Conservation (phyloP, 257 asterid species). For the Rhazya stricta region DNA sequence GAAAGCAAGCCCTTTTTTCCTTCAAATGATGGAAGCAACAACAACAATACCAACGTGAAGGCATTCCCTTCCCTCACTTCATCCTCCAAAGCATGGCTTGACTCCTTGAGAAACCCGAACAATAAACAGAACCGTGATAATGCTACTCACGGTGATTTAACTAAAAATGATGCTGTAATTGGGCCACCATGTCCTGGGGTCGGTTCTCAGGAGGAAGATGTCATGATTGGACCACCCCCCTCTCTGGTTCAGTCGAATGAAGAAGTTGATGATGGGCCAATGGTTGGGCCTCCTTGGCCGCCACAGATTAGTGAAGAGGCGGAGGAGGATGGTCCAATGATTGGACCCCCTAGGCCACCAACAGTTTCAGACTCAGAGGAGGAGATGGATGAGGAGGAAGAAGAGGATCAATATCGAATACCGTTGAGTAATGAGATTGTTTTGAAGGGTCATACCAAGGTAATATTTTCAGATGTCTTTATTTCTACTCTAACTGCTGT, state of each 20-base stretch:
- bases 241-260: conserved; percentile 33
- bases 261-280: conserved; percentile 31
- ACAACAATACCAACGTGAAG: conserved; percentile 5
- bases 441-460: conserved; percentile 94
- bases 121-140: conserved; percentile 13
- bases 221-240: conserved; percentile 50
- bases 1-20: conserved; percentile 7
- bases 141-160: neutral
- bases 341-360: conserved; percentile 60
- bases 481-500: neutral
- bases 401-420: conserved; percentile 46
- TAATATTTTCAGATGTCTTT: conserved; percentile 10
- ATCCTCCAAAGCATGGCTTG: conserved; percentile 55
- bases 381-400: conserved; percentile 53
- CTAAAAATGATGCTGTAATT: conserved; percentile 21
- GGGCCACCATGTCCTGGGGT: conserved; percentile 53
- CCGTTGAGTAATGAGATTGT: conserved; percentile 94
- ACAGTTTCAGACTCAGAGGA: conserved; percentile 55
- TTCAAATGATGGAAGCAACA: neutral
- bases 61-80: conserved; percentile 47
- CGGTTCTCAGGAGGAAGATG: conserved; percentile 23
- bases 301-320: conserved; percentile 21
- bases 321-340: conserved; percentile 34
- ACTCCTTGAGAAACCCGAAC: conserved; percentile 45
- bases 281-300: conserved; percentile 69